These are phyloP conservation scores for Candida peoriensis DNA, from an alignment of 805 yeast genomes.

Conservation along the genomic window DNA sequence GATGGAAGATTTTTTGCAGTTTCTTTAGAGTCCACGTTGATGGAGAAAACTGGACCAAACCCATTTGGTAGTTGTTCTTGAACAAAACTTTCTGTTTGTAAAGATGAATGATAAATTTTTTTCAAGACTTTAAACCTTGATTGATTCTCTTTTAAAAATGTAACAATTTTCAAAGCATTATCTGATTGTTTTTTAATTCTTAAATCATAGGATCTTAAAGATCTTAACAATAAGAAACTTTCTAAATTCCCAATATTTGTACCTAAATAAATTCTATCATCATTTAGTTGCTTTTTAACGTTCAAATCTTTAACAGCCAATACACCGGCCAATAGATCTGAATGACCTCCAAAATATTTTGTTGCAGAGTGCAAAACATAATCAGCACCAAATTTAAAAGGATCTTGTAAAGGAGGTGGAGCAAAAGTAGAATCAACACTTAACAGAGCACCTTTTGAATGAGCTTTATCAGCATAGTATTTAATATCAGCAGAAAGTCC, in stretches of 20 bases:
- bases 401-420: constrained; percentile 84
- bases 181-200: constrained; percentile 63
- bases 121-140: constrained; percentile 43
- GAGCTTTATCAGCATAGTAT: constrained; percentile 65
- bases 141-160: constrained; percentile 47
- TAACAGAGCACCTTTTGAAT: constrained; percentile 66
- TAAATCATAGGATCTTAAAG: constrained; percentile 74
- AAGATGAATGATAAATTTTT: constrained; percentile 63
- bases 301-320: constrained; percentile 56
- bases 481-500: constrained; percentile 62
- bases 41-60: constrained; percentile 70
- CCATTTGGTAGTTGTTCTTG: constrained; percentile 62
- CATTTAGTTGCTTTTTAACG: constrained; percentile 40
- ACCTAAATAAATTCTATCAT: constrained; percentile 70
- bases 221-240: constrained; percentile 66
- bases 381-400: constrained; percentile 81
- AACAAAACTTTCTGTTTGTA: constrained; percentile 69
- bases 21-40: constrained; percentile 44
- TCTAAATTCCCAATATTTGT: constrained; percentile 78
- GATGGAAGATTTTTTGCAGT: constrained; percentile 63
- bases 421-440: constrained; percentile 87
- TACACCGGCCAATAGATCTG: constrained; percentile 82
- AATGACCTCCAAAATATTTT: constrained; percentile 93
- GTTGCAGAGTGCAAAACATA: constrained; percentile 91
- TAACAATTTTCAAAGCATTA: constrained; percentile 58